Evolutionary conservation across 352 stramenopile species (phyloP), one percentile per base, ranked within the genome.

Genomic region (Pythium phragmiticola): DNA sequence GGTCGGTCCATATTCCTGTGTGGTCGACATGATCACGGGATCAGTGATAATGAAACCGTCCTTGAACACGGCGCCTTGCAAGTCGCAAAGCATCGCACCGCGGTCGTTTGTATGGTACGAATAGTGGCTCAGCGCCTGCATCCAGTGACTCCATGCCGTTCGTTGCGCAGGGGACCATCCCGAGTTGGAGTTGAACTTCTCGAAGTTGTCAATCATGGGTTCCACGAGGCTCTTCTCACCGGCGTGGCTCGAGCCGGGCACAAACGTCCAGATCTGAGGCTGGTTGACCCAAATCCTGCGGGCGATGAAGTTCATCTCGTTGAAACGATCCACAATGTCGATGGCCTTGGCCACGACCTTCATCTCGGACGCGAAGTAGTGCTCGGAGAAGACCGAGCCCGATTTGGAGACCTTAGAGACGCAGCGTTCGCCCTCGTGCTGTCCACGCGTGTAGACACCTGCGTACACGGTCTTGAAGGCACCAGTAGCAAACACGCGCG

Each of bases 141-240:
- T 76, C 3, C 63, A 61, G 28, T 60, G 9, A 21, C 60, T 62
- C 52, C 61, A 39, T 57, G 65, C 73, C 2, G 63, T 67, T 30
- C 55, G 47, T 57, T 50, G 21, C 26, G 57, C 46, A 12, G 57
- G 47, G 8, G 46, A 60, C 75, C 54, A 60, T 19, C 73, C 76
- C 56, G 57, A 66, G 51, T 84, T 84, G 8, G 56, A 75, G 41
- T 84, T 84, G 68, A 84, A 78, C 55, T 84, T 84, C 67, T 80
- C 50, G 46, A 75, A 84, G 41, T 76, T 67, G 19, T 70, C 26
- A 26, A 77, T 80, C 57, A 72, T 77, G 54, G 73, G 70, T 43
- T 78, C 73, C 13, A 74, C 43, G 14, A 80, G 50, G 17, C 45
- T 59, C 36, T 74, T 72, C 33, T 60, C 48, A 23, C 73, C 70